Percentiles rank a stretch among this genome's conserved stretches.
phyloP scores from a whole-genome alignment of 768 basidiomycete species.

The Polyporus arcularius region DNA sequence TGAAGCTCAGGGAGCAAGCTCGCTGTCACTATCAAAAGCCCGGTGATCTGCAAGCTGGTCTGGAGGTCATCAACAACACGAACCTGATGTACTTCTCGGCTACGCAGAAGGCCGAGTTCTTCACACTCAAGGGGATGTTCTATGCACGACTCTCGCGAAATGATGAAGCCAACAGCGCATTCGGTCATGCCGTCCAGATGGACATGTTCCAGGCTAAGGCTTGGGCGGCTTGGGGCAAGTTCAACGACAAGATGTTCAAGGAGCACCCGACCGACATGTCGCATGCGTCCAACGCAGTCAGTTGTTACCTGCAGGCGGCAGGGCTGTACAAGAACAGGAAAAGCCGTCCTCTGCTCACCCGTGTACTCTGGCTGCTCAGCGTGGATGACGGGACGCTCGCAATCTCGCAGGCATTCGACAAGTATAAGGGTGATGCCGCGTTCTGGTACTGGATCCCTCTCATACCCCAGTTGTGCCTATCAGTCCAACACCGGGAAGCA shows the following conservation, averaged over 20 bases:
- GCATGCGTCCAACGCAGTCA: conserved; percentile 88
- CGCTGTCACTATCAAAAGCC: conserved; percentile 97
- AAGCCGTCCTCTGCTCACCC: conserved; percentile 85
- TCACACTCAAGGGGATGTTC: conserved; percentile 99
- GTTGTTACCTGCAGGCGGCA: conserved; percentile 96
- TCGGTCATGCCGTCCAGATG: conserved; percentile 94
- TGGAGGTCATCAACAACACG: conserved; percentile 99
- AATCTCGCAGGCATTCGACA: conserved; percentile 84
- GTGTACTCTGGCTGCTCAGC: conserved; percentile 95
- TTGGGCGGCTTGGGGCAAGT: conserved; percentile 98
- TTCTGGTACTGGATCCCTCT: conserved; percentile 99
- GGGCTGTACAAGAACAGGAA: conserved; percentile 94
- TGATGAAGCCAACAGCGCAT: conserved; percentile 90
- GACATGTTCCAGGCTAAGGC: conserved; percentile 95
- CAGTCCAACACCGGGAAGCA: conserved; percentile 88
- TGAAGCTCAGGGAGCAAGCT: conserved; percentile 98
- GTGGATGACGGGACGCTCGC: conserved; percentile 78
- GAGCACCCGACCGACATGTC: conserved; percentile 73
- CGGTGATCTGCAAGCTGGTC: conserved; percentile 87
- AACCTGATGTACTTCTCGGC: conserved; percentile 97
- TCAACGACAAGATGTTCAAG: conserved; percentile 91
- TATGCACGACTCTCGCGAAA: conserved; percentile 81
- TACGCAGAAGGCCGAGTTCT: conserved; percentile 96
- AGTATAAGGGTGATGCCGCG: conserved; percentile 93
- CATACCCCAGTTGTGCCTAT: conserved; percentile 90